Evolutionary conservation across 441 rosid species (phyloP).

Genomic region (Populus hybrid): DNA sequence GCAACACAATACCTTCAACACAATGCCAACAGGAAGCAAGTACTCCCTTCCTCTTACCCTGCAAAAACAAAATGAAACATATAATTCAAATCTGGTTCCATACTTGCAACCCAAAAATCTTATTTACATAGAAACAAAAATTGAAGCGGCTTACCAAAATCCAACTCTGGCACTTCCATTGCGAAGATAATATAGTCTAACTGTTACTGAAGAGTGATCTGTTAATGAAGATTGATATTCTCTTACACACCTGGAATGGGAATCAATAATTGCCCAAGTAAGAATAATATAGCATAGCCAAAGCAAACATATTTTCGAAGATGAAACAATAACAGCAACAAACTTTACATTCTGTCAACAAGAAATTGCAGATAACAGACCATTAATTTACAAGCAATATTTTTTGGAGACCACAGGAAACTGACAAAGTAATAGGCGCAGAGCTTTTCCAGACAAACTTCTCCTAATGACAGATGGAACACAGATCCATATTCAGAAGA

Average conservation of each 20-base stretch:
- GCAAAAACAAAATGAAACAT: constrained; percentile 26
- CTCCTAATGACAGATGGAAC: neutral
- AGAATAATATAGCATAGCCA: neutral
- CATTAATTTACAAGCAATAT: neutral
- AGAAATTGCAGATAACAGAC: neutral
- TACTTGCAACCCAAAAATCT: neutral
- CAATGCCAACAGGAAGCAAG: constrained; percentile 84
- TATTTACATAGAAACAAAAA: neutral
- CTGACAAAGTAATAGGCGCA: no score
- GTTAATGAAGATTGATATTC: constrained; percentile 81
- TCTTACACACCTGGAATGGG: constrained; percentile 73
- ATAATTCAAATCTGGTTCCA: constrained; percentile 1
- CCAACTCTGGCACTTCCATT: constrained; percentile 98
- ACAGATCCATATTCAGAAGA: neutral
- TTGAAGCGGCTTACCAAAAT: constrained; percentile 66
- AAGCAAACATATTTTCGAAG: neutral
- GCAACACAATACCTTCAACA: constrained; percentile 64
- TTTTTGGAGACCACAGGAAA: no score
- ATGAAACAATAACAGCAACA: neutral
- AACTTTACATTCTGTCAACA: neutral
- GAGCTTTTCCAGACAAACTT: neutral
- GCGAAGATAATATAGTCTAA: constrained; percentile 81
- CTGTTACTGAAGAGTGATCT: constrained; percentile 82
- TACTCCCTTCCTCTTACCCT: constrained; percentile 91
- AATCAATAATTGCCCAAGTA: constrained; percentile 11